A percentile compares a stretch with the other conserved stretches of the same genome.
Evolutionary conservation across 768 basidiomycete species (phyloP).

Genomic region (Russula emetica): DNA sequence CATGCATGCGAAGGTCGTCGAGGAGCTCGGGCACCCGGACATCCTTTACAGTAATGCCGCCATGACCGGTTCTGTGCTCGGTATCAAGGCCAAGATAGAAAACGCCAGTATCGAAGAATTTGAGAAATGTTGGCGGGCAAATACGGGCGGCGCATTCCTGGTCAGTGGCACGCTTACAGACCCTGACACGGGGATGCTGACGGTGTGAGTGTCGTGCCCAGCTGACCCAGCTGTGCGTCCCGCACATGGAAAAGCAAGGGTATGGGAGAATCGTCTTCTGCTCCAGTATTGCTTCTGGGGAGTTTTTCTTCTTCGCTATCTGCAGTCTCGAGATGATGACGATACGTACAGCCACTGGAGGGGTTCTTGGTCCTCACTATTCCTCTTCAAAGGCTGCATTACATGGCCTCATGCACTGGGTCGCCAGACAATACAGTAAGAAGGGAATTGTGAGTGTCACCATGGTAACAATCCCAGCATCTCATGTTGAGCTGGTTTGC

Average conservation of each 20-base stretch:
- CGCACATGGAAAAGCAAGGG: constrained; percentile 46
- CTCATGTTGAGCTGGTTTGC: background rate
- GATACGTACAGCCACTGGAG: constrained; percentile 41
- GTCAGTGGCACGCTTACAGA: constrained; percentile 33
- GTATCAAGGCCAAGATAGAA: constrained; percentile 45
- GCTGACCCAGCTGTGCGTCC: constrained; percentile 50
- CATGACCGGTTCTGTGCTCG: constrained; percentile 40
- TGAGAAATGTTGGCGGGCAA: constrained; percentile 45
- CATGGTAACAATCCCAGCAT: background rate
- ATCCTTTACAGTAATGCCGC: constrained; percentile 53
- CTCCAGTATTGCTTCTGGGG: constrained; percentile 50
- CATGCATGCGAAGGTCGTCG: constrained; percentile 43
- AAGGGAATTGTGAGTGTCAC: constrained; percentile 43
- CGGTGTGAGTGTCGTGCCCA: constrained; percentile 25
- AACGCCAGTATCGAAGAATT: constrained; percentile 43
- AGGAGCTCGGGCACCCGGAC: constrained; percentile 45
- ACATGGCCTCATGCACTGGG: constrained; percentile 53
- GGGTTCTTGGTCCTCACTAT: constrained; percentile 54
- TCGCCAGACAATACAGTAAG: constrained; percentile 47
- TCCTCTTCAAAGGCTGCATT: constrained; percentile 53
- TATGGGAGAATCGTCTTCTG: constrained; percentile 51
- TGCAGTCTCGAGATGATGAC: background rate
- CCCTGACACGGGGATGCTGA: background rate
- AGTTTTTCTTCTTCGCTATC: constrained; percentile 9
- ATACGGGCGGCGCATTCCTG: constrained; percentile 45